These are phyloP conservation scores for Vitis hybrid DNA, from an alignment of 177 flowering plant species.

Conservation along the genomic window DNA sequence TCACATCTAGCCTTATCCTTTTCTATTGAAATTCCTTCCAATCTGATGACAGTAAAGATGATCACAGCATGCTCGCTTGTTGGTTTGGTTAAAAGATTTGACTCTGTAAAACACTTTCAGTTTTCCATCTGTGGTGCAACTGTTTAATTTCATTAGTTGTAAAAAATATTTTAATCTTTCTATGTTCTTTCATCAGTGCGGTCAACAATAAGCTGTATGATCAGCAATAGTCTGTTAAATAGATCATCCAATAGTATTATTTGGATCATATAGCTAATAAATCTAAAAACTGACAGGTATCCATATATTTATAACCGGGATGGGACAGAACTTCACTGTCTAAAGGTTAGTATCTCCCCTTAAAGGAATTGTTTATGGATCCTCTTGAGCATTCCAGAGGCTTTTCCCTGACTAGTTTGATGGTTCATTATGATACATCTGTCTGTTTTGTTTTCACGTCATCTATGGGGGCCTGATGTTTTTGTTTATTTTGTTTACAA, in stretches of 20 bases:
- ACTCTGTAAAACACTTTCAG: not conserved
- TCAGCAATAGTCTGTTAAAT: not conserved
- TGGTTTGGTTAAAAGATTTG: not conserved
- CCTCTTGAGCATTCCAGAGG: too few relatives aligned
- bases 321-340: conserved; percentile 87
- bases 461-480: too few relatives aligned
- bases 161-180: not conserved
- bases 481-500: too few relatives aligned
- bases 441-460: not conserved
- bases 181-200: not conserved
- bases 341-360: conserved; percentile 53
- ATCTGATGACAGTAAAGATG: too few relatives aligned
- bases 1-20: too few relatives aligned
- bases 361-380: not conserved
- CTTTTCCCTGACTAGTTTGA: not conserved
- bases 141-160: not conserved
- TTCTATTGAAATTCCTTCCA: too few relatives aligned
- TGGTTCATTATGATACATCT: not conserved
- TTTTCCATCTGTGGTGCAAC: too few relatives aligned
- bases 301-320: conserved; percentile 74
- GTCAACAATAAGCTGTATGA: not conserved
- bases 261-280: conserved; percentile 6
- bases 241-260: not conserved
- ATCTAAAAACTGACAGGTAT: conserved; percentile 56
- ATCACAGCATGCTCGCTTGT: not conserved